Percentiles rank a stretch among this genome's conserved stretches.
These are phyloP conservation scores for Coelastrella sp. DNA, from an alignment of 139 green algal genomes.

Conservation along the genomic window DNA sequence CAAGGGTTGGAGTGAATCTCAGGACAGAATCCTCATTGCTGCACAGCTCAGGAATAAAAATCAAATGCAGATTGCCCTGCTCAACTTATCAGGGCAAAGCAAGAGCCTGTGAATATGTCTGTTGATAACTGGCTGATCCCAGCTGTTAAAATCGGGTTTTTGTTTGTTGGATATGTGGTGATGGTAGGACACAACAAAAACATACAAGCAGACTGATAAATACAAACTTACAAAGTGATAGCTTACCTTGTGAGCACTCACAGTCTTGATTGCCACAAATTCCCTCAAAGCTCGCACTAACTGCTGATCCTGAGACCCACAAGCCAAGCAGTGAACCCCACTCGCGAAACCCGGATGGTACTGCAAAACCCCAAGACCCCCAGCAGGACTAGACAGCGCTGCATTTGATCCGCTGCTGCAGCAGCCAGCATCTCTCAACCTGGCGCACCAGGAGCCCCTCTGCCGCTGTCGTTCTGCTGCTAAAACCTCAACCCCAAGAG, in stretches of 20 bases:
- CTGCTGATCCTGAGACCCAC: conserved; percentile 63
- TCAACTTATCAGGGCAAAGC: too few species aligned
- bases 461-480: neutral
- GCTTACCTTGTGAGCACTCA: conserved; percentile 52
- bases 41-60: too few species aligned
- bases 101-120: too few species aligned
- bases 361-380: neutral
- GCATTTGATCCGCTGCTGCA: neutral
- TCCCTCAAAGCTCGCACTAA: conserved; percentile 84
- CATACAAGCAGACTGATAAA: too few species aligned
- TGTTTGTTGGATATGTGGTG: too few species aligned
- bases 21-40: too few species aligned
- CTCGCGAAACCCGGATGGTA: neutral
- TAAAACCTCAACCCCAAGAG: conserved; percentile 25
- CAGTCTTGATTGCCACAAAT: conserved; percentile 85
- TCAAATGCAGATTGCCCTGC: too few species aligned
- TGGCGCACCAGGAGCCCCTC: conserved; percentile 14
- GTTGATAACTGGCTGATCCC: too few species aligned
- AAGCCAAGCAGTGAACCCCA: conserved; percentile 28
- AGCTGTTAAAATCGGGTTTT: too few species aligned
- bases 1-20: too few species aligned
- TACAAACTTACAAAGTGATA: neutral
- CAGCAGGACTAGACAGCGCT: neutral
- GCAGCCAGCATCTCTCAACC: conserved; percentile 34
- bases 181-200: too few species aligned